A percentile compares a stretch with the other conserved stretches of the same genome.
Conservation (phyloP, 2,329 filamentous ascomycete species). For the Cephalotrichum gorgonifer region DNA sequence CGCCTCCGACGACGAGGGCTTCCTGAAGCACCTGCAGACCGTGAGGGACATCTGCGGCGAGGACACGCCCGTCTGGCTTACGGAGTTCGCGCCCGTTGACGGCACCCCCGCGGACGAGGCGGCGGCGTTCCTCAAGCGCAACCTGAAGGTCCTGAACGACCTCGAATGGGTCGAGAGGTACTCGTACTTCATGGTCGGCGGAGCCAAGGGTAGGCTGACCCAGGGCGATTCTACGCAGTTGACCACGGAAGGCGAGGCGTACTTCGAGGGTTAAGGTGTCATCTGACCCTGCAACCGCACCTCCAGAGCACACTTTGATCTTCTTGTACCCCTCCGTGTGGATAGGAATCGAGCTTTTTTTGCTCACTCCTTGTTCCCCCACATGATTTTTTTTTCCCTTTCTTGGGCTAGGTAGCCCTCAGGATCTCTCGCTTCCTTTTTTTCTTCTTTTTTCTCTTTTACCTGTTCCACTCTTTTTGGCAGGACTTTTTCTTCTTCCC, state of each 20-base stretch:
- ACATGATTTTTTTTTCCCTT: background rate
- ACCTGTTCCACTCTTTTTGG: background rate
- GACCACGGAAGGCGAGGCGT: conserved; percentile 22
- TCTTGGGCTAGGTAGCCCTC: background rate
- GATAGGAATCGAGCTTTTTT: background rate
- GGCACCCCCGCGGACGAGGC: conserved; percentile 27
- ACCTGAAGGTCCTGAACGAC: conserved; percentile 36
- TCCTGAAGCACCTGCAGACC: conserved; percentile 45
- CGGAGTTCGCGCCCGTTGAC: conserved; percentile 50
- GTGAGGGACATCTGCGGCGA: conserved; percentile 32
- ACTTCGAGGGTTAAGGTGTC: conserved; percentile 19
- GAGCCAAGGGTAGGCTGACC: background rate
- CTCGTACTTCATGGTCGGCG: conserved; percentile 40
- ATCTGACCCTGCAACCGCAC: background rate
- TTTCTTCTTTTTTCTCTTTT: conserved; percentile 2
- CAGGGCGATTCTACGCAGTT: conserved; percentile 16
- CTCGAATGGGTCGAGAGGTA: conserved; percentile 43
- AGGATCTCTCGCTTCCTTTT: background rate
- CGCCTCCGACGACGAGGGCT: conserved; percentile 29
- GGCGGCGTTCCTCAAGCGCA: conserved; percentile 34
- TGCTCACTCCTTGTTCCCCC: background rate
- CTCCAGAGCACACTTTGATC: background rate
- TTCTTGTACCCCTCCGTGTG: background rate
- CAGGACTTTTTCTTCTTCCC: no score
- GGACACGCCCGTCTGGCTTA: conserved; percentile 48